Conservation (phyloP, 495 filamentous ascomycete species). For the Podospora pseudoanserina region DNA sequence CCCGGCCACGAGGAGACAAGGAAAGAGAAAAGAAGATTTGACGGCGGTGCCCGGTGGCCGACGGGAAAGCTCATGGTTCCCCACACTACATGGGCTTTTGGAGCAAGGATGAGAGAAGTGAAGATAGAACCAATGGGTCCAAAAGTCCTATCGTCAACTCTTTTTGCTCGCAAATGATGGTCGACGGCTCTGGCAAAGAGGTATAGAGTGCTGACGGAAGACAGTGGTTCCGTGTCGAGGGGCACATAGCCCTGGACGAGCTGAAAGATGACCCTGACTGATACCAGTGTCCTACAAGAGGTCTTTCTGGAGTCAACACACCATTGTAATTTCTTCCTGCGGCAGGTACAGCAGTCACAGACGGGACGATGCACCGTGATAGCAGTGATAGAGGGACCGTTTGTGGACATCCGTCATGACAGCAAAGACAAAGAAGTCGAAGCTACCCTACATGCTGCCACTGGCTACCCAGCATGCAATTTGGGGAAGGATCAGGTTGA, state of each 20-base stretch:
- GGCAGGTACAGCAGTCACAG: constrained; percentile 24
- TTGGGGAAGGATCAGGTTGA: background rate
- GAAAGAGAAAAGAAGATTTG: constrained; percentile 8
- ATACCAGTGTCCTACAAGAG: background rate
- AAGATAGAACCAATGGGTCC: background rate
- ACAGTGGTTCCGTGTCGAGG: background rate
- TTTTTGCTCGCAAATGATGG: background rate
- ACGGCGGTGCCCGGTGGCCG: background rate
- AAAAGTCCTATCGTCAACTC: background rate
- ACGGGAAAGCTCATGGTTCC: background rate
- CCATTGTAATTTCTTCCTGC: constrained; percentile 23
- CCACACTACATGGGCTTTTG: background rate
- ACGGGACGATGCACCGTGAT: constrained; percentile 12
- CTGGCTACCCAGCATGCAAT: background rate
- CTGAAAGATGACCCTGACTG: constrained; percentile 7
- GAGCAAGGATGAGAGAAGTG: constrained; percentile 4
- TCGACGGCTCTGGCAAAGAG: background rate
- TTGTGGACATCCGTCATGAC: background rate
- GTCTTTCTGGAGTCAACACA: constrained; percentile 9
- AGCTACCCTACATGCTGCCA: background rate
- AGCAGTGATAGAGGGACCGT: background rate
- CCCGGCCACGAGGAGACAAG: constrained; percentile 25
- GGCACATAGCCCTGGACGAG: background rate
- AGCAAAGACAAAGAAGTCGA: background rate
- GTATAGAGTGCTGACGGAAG: background rate